Evolutionary conservation across 345 rosid genomes (phyloP).

Genomic region (Gossypium raimondii): DNA sequence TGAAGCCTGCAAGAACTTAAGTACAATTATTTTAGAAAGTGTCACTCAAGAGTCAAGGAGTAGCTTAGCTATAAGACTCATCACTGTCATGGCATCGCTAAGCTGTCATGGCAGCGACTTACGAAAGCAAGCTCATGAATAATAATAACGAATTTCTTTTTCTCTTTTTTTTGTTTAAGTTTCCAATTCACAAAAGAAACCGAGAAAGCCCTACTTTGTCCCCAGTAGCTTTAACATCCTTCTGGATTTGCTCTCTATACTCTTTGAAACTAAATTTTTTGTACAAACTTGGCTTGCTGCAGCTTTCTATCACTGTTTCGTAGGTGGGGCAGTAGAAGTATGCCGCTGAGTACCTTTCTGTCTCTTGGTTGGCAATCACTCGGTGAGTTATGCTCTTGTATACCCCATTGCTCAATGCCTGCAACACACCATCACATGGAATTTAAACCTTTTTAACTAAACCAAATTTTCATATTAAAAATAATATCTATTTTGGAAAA

Average conservation of each 20-base stretch:
- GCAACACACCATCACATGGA: background rate
- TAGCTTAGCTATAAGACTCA: background rate
- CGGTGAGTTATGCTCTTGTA: conserved; percentile 66
- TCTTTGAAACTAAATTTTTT: conserved; percentile 56
- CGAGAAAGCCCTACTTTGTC: conserved; percentile 71
- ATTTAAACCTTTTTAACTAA: no score
- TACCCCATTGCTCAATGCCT: conserved; percentile 72
- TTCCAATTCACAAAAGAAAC: conserved; percentile 34
- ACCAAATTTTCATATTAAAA: no score
- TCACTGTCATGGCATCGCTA: background rate
- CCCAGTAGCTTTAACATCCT: conserved; percentile 58
- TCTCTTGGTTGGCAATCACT: conserved; percentile 43
- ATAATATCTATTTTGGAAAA: no score
- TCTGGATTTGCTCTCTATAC: conserved; percentile 43
- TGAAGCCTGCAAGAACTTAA: background rate
- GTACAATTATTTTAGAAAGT: conserved; percentile 1
- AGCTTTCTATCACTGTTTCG: conserved; percentile 46
- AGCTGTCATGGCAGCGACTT: background rate
- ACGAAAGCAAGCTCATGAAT: background rate
- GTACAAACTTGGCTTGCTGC: conserved; percentile 38
- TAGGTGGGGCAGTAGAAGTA: conserved; percentile 55
- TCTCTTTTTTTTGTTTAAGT: background rate
- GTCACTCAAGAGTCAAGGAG: background rate
- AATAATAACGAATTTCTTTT: background rate
- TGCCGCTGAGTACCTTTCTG: conserved; percentile 57